Percentiles rank a stretch among this genome's conserved stretches.
phyloP scores from a whole-genome alignment of 306 rosid genomes.

The Potentilla sterilis region DNA sequence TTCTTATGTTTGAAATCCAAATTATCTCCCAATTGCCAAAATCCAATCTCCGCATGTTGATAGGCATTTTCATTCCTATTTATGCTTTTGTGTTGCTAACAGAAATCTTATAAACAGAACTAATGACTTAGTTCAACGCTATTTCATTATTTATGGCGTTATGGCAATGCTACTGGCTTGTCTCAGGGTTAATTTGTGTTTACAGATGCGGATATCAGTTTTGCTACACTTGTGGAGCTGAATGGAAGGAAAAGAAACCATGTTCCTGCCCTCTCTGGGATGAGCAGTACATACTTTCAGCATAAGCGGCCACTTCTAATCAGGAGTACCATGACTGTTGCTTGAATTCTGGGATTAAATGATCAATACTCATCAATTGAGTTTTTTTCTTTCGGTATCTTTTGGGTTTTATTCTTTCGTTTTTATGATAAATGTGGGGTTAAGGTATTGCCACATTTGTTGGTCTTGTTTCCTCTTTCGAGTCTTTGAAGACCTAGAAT shows the following conservation, averaged over 20 bases:
- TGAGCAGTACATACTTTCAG: constrained; percentile 26
- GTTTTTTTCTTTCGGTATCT: background rate
- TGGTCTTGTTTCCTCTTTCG: too few species aligned
- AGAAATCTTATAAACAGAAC: background rate
- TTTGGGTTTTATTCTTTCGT: too few species aligned
- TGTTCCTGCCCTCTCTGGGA: constrained; percentile 78
- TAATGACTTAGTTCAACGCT: background rate
- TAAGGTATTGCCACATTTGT: too few species aligned
- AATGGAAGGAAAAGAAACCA: constrained; percentile 61
- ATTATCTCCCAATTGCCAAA: background rate
- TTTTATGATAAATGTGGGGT: too few species aligned
- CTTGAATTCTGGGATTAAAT: background rate
- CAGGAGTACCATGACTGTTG: background rate
- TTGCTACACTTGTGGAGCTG: constrained; percentile 80
- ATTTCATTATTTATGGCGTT: too few species aligned
- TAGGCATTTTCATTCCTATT: background rate
- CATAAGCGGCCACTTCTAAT: background rate
- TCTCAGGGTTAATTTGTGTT: constrained; percentile 15
- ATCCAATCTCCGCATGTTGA: background rate
- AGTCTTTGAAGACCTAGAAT: too few species aligned
- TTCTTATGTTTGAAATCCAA: background rate
- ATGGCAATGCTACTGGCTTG: background rate
- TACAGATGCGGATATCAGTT: constrained; percentile 69
- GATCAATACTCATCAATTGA: background rate
- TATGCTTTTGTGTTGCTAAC: background rate